Percentiles rank a stretch among this genome's conserved stretches.
Evolutionary conservation across 73 alveolate species (phyloP).

Genomic region (Paramecium sexaurelia): DNA sequence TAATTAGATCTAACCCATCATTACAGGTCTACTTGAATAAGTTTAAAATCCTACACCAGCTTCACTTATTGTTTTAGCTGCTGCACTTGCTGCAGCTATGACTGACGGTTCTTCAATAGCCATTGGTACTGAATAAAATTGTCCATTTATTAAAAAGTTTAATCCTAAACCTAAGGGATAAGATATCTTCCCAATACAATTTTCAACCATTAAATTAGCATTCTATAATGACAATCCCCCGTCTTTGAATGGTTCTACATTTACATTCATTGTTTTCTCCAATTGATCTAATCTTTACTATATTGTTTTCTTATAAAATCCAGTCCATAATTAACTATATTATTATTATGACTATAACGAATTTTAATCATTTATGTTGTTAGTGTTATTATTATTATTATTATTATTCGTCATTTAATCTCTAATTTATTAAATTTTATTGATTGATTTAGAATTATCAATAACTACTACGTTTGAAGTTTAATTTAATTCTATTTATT

Average conservation of each 20-base stretch:
- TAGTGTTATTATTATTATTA: not conserved
- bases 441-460: not conserved
- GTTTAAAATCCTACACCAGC: slow-evolving; percentile 91
- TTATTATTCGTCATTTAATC: not conserved
- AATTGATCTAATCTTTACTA: slow-evolving; percentile 60
- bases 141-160: slow-evolving; percentile 91
- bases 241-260: slow-evolving; percentile 58
- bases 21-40: slow-evolving; percentile 86
- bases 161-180: slow-evolving; percentile 96
- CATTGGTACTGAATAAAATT: slow-evolving; percentile 95
- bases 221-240: slow-evolving; percentile 90
- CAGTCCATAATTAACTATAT: slow-evolving; percentile 54
- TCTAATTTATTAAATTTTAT: not conserved
- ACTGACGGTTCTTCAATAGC: slow-evolving; percentile 99
- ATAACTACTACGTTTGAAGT: not conserved
- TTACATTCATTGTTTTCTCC: slow-evolving; percentile 43
- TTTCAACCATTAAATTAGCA: slow-evolving; percentile 97
- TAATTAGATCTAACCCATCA: slow-evolving; percentile 93
- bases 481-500: not conserved
- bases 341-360: not conserved
- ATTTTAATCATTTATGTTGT: not conserved
- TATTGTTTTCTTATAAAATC: slow-evolving; percentile 64
- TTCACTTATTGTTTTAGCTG: slow-evolving; percentile 92
- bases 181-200: slow-evolving; percentile 93
- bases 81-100: slow-evolving; percentile 97